Conservation (phyloP, 257 asterid species). For the Solanum tacnaense region DNA sequence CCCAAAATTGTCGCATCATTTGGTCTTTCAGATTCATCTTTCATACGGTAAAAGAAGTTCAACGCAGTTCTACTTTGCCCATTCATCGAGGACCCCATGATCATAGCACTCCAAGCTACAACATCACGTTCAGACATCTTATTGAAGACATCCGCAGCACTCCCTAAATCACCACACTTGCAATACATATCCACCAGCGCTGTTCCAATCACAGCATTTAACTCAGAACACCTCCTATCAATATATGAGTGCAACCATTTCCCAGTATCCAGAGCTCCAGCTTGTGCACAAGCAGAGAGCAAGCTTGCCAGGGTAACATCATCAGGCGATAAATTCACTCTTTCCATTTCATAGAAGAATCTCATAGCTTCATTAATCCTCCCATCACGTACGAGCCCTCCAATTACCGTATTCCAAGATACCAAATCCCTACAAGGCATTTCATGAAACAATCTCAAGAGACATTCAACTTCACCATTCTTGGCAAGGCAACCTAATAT, state of each 20-base stretch:
- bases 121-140: constrained; percentile 8
- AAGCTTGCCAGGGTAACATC: constrained; percentile 5
- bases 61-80: constrained; percentile 10
- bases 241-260: constrained; percentile 9
- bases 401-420: constrained; percentile 14
- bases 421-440: constrained; percentile 9
- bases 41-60: constrained; percentile 8
- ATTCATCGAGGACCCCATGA: constrained; percentile 16
- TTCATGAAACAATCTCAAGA: constrained; percentile 1
- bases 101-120: constrained; percentile 15
- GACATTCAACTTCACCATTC: constrained; percentile 4
- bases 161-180: constrained; percentile 10
- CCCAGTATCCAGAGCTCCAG: constrained; percentile 12
- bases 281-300: constrained; percentile 12
- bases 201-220: constrained; percentile 4
- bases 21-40: constrained; percentile 6
- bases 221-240: neutral
- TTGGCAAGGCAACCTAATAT: constrained; percentile 8
- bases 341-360: constrained; percentile 3
- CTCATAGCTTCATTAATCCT: constrained; percentile 13
- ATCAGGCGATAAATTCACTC: constrained; percentile 4
- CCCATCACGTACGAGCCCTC: constrained; percentile 7
- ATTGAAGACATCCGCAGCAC: constrained; percentile 6
- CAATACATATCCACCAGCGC: constrained; percentile 10
- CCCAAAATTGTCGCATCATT: constrained; percentile 14